A percentile compares a stretch with the other conserved stretches of the same genome.
phyloP scores from a whole-genome alignment of 177 flowering plant genomes.

The Vitis hybrid region DNA sequence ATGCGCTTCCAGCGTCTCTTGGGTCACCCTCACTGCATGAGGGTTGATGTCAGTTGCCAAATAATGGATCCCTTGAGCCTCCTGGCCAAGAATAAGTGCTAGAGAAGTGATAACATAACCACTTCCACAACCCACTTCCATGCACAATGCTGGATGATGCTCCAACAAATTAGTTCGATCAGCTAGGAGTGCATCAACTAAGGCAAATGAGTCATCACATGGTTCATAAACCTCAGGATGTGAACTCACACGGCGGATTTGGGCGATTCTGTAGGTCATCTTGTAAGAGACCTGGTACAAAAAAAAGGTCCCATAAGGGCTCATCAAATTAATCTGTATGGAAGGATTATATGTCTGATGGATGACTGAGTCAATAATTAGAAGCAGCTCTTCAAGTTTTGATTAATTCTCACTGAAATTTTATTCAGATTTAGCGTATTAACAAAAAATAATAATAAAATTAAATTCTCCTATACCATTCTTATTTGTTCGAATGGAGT shows the following conservation, averaged over 20 bases:
- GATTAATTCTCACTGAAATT: too few species aligned
- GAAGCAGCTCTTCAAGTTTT: too few species aligned
- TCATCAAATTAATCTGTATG: too few species aligned
- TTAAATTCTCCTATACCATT: too few species aligned
- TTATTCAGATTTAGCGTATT: too few species aligned
- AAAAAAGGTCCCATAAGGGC: too few species aligned
- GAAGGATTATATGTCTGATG: too few species aligned
- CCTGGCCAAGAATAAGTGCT: slow-evolving; percentile 65
- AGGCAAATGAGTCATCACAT: slow-evolving; percentile 92
- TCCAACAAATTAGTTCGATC: slow-evolving; percentile 61
- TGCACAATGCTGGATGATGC: slow-evolving; percentile 59
- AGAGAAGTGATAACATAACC: slow-evolving; percentile 91
- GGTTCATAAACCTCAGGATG: slow-evolving; percentile 96
- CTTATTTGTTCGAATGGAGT: too few species aligned
- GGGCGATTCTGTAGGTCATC: slow-evolving; percentile 56
- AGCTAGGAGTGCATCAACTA: slow-evolving; percentile 88
- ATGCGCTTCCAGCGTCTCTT: slow-evolving; percentile 71
- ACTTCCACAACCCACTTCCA: slow-evolving; percentile 96
- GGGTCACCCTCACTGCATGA: slow-evolving; percentile 60
- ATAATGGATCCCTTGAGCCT: slow-evolving; percentile 37
- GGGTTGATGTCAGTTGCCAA: slow-evolving; percentile 91
- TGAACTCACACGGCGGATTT: slow-evolving; percentile 73
- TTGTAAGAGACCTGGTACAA: slow-evolving; percentile 8
- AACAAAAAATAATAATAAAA: too few species aligned
- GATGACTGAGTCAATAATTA: too few species aligned